Base-by-base conservation (phyloP, 148 eudicot genomes). In the Spergularia bocconei region DNA sequence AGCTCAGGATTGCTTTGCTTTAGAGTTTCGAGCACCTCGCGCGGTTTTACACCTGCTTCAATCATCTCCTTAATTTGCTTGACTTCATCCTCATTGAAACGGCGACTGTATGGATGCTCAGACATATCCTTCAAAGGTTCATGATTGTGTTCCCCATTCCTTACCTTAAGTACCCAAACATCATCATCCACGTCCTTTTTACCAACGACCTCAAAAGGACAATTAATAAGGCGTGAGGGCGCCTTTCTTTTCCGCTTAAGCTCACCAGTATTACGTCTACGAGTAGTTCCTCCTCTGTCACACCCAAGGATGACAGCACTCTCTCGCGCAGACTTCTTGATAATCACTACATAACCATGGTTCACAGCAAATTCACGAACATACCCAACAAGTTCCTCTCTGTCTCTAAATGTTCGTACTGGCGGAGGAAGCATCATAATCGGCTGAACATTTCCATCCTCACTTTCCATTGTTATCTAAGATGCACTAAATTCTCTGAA, bases 321-420 rank as follows among this genome's bases (percentile, higher is more conserved):
- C 52, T 84, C 85, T 73, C 56, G 84, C 76, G 72, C 77, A 60
- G 89, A 84, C 61, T 82, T 84, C 70, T 78, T 84, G 56, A 86
- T 84, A 56, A 81, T 86, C 80, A 86, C 85, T 63, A 84, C 83
- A 75, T 84, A 86, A 53, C 89, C 89, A 76, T 86, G 89, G 71
- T 73, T 81, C 38, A 78, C 84, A 21, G 87, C 89, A 84, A 86
- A 86, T 55, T 84, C 79, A 47, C 85, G 84, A 72, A 84, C 89
- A 79, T 86, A 78, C 38, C 65, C 67, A 66, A 86, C 82, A 53
- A 86, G 87, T 15, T 84, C 89, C 71, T 86, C 89, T 74, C 89
- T 83, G 38, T 86, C 82, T 67, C 69, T 75, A 52, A 86, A 86
- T 15, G 82, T 86, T 82, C 89, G 75, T 47, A 81, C 70, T 56